phyloP scores from a whole-genome alignment of 208 protist genomes.

The Leptomonas pyrrhocoris region DNA sequence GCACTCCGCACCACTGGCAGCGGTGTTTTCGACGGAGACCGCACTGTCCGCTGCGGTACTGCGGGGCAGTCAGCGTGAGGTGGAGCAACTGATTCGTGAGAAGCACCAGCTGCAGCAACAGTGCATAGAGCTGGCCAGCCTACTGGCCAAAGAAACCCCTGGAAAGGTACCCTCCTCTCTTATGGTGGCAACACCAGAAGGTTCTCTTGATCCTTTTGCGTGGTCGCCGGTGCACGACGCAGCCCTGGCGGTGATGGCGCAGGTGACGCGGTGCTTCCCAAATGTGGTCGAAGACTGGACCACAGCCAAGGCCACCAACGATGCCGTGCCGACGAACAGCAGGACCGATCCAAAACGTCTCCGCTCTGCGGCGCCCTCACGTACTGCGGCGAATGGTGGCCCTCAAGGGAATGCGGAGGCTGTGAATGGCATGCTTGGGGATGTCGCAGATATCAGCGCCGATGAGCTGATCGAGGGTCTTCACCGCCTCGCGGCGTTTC shows the following conservation, averaged over 20 bases:
- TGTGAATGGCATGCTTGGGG: neutral
- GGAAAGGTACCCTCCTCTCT: neutral
- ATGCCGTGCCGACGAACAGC: neutral
- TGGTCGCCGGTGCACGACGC: constrained; percentile 20
- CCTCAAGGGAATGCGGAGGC: neutral
- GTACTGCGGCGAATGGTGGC: neutral
- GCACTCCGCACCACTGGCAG: neutral
- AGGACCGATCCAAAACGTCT: neutral
- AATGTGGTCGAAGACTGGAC: constrained; percentile 4
- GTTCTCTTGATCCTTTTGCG: neutral
- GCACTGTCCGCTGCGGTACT: constrained; percentile 11
- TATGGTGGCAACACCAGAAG: neutral
- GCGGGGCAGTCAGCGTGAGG: constrained; percentile 26
- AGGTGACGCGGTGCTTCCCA: constrained; percentile 22
- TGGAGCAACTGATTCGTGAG: constrained; percentile 21
- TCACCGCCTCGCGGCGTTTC: constrained; percentile 18
- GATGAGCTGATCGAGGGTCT: constrained; percentile 16
- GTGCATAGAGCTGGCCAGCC: constrained; percentile 22
- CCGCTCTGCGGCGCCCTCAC: neutral
- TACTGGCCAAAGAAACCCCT: constrained; percentile 1
- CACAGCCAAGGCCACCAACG: neutral
- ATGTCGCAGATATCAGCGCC: neutral
- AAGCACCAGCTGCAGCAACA: constrained; percentile 28
- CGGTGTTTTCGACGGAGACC: neutral
- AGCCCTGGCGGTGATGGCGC: constrained; percentile 21